phyloP scores from a whole-genome alignment of 345 rosid species.

The Excoecaria cochinchinensis region DNA sequence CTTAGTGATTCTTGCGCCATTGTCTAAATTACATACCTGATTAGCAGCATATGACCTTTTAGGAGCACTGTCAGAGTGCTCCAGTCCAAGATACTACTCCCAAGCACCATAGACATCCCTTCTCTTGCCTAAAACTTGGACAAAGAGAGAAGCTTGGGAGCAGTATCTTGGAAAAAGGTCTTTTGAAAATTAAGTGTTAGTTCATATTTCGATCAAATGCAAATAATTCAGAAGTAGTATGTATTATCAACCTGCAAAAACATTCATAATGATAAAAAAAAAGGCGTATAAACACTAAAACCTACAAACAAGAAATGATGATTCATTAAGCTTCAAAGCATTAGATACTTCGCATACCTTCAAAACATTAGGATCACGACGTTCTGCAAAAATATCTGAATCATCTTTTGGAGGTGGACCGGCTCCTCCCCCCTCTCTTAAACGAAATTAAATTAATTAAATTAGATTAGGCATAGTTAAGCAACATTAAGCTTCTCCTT shows the following conservation, averaged over 20 bases:
- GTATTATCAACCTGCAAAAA: conserved; percentile 59
- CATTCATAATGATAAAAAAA: not conserved
- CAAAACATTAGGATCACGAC: conserved; percentile 64
- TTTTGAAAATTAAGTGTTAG: no score
- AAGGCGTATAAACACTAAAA: no score
- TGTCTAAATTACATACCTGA: conserved; percentile 57
- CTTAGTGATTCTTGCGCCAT: no score
- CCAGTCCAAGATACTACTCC: conserved; percentile 96
- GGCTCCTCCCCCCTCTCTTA: conserved; percentile 54
- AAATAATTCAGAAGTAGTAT: no score
- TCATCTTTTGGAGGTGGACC: conserved; percentile 36
- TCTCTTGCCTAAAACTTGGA: no score
- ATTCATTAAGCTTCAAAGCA: no score
- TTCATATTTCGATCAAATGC: no score
- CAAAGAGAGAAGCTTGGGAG: no score
- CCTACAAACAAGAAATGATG: not conserved
- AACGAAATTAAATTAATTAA: conserved; percentile 1
- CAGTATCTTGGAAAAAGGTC: no score
- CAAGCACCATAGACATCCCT: no score
- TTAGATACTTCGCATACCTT: conserved; percentile 42
- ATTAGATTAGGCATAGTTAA: not conserved
- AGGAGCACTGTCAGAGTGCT: conserved; percentile 80
- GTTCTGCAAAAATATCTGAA: conserved; percentile 51
- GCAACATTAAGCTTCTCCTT: not conserved
- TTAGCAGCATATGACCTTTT: conserved; percentile 71